Percentiles rank a stretch among this genome's conserved stretches.
These are phyloP conservation scores for Nakaseomyces bracarensis DNA, from an alignment of 1,139 yeast species.

Conservation along the genomic window DNA sequence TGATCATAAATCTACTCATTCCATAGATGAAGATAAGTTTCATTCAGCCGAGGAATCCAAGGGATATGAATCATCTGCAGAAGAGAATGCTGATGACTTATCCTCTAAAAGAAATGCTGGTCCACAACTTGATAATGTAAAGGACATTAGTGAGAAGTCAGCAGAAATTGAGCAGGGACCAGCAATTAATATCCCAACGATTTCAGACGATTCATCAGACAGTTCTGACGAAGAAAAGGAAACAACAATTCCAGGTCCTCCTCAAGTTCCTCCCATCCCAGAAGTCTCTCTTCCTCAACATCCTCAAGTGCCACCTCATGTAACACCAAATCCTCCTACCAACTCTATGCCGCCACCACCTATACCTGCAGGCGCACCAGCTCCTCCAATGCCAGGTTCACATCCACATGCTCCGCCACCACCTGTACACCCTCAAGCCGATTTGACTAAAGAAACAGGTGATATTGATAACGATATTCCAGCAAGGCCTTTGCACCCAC, in stretches of 20 bases:
- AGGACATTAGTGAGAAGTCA: neutral
- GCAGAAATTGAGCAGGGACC: neutral
- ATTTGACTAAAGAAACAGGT: neutral
- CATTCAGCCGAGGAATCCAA: slow-evolving; percentile 28
- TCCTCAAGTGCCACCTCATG: slow-evolving; percentile 12
- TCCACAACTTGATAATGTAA: slow-evolving; percentile 2
- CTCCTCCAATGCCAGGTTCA: slow-evolving; percentile 4
- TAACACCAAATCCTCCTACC: slow-evolving; percentile 20
- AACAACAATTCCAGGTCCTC: slow-evolving; percentile 2
- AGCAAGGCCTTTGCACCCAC: slow-evolving; percentile 8
- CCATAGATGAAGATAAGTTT: slow-evolving; percentile 11
- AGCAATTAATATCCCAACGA: neutral
- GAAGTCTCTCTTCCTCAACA: slow-evolving; percentile 9
- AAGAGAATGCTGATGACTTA: slow-evolving; percentile 37
- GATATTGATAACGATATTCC: neutral
- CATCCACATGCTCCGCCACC: slow-evolving; percentile 17
- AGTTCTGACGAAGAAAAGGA: slow-evolving; percentile 5
- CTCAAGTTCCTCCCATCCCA: slow-evolving; percentile 15
- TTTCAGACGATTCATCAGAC: neutral
- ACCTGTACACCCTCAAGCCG: slow-evolving; percentile 12
- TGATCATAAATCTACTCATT: slow-evolving; percentile 6
- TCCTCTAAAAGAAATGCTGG: slow-evolving; percentile 3
- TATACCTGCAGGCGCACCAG: slow-evolving; percentile 14
- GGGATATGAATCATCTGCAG: slow-evolving; percentile 42
- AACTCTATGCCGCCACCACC: slow-evolving; percentile 19